phyloP scores from a whole-genome alignment of 345 rosid species.

The Mercurialis annua region DNA sequence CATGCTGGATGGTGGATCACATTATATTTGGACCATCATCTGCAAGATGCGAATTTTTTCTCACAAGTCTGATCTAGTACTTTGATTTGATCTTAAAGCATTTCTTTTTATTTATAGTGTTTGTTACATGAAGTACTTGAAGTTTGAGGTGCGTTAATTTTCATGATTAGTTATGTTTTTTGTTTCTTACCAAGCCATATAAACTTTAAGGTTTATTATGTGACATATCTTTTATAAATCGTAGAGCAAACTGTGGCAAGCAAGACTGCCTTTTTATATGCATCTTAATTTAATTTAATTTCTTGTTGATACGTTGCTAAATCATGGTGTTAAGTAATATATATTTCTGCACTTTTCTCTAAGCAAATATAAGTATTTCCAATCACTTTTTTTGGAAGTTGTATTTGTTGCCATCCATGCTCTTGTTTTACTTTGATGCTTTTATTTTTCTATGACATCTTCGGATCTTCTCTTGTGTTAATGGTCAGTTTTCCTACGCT shows the following conservation, averaged over 20 bases:
- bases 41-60: neutral
- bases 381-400: neutral
- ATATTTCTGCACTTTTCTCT: neutral
- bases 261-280: neutral
- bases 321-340: neutral
- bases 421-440: neutral
- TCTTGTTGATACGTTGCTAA: neutral
- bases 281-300: neutral
- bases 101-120: neutral
- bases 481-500: constrained; percentile 7
- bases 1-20: neutral
- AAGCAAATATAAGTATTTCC: neutral
- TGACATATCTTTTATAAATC: too few species aligned
- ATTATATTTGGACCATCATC: neutral
- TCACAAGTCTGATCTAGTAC: neutral
- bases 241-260: neutral
- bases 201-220: neutral
- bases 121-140: neutral
- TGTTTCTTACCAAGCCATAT: neutral
- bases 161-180: neutral
- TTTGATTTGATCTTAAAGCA: neutral
- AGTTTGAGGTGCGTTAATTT: constrained; percentile 1
- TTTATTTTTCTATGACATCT: neutral
- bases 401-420: constrained; percentile 4
- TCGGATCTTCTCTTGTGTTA: neutral